These are phyloP conservation scores for Rhodomyrtus tomentosa DNA, from an alignment of 345 rosid genomes.

Conservation along the genomic window DNA sequence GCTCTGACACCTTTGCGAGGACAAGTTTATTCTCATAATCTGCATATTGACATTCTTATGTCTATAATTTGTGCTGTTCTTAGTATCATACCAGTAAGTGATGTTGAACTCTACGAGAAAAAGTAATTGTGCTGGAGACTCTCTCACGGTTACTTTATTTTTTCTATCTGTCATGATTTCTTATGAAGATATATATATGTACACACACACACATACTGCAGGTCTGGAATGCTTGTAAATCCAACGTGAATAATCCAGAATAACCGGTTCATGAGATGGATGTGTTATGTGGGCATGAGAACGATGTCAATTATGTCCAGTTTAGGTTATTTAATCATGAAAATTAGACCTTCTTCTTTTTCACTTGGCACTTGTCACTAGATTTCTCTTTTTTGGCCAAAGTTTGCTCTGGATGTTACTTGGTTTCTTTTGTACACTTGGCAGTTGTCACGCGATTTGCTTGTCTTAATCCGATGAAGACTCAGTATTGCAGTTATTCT, in stretches of 20 bases:
- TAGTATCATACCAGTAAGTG: neutral
- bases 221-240: slow-evolving; percentile 94
- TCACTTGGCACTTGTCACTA: neutral
- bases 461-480: neutral
- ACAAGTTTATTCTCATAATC: slow-evolving; percentile 33
- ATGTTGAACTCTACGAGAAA: neutral
- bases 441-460: slow-evolving; percentile 41
- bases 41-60: neutral
- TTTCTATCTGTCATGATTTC: neutral
- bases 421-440: slow-evolving; percentile 5
- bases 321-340: slow-evolving; percentile 50
- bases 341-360: neutral
- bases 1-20: slow-evolving; percentile 96
- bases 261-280: slow-evolving; percentile 91
- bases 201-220: slow-evolving; percentile 23
- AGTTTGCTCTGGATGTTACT: neutral
- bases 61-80: neutral
- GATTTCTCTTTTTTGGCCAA: slow-evolving; percentile 12
- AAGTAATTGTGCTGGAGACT: neutral
- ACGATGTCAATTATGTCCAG: slow-evolving; percentile 96
- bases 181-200: neutral
- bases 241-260: slow-evolving; percentile 44
- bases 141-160: neutral
- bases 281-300: slow-evolving; percentile 85
- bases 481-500: neutral